Evolutionary conservation across 2,329 filamentous ascomycete genomes (phyloP).

Genomic region (Scedosporium dehoogii): DNA sequence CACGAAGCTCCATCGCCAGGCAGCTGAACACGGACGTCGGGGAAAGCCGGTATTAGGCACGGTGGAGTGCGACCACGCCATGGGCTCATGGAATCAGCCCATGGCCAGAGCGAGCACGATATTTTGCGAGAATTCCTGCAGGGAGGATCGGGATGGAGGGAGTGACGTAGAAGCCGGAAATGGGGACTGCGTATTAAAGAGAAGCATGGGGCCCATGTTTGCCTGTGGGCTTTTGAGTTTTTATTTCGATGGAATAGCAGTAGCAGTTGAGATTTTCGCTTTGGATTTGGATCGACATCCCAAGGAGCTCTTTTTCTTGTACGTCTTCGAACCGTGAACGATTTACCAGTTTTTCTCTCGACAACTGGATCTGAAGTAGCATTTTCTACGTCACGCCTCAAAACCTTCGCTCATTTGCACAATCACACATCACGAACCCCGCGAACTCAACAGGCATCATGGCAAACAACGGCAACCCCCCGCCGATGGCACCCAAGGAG

Average conservation of each 20-base stretch:
- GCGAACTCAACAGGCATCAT: not conserved
- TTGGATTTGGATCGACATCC: not conserved
- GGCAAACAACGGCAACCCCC: not conserved
- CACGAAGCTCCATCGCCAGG: not conserved
- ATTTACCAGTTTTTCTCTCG: too few species aligned
- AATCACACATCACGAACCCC: not conserved
- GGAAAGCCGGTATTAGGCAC: not conserved
- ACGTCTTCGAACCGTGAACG: too few species aligned
- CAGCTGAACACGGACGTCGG: not conserved
- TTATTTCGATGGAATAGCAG: not conserved
- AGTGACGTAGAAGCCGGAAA: not conserved
- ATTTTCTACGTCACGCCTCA: not conserved
- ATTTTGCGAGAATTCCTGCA: not conserved
- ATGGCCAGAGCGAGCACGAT: not conserved
- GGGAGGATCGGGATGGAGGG: not conserved
- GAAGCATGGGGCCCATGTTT: not conserved
- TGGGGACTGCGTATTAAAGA: not conserved
- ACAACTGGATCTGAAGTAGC: not conserved
- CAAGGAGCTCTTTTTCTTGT: not conserved
- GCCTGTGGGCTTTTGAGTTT: not conserved
- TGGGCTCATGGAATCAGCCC: constrained; percentile 1
- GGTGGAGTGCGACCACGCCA: constrained; percentile 1
- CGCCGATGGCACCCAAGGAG: not conserved
- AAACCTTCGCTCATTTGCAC: not conserved
- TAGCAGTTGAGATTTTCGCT: not conserved